These are phyloP conservation scores for Wickerhamiella kurtzmanii DNA, from an alignment of 805 yeast species.

Conservation along the genomic window DNA sequence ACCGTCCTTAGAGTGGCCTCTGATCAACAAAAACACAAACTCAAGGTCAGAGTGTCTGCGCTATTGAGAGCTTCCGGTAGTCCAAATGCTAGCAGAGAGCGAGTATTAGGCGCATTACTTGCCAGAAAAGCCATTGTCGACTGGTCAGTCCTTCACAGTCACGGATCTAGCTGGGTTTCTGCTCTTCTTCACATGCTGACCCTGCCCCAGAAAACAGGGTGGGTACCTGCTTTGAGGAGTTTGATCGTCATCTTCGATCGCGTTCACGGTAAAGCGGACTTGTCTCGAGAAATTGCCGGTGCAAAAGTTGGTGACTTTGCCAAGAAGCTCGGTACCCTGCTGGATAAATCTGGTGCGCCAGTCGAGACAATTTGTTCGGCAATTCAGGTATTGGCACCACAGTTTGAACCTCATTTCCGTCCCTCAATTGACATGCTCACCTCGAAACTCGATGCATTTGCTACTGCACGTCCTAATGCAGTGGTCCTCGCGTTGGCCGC, in stretches of 20 bases:
- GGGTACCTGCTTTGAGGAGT: conserved; percentile 22
- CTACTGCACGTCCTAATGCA: background rate
- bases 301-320: conserved; percentile 61
- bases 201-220: conserved; percentile 25
- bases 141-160: conserved; percentile 25
- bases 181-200: conserved; percentile 28
- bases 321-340: conserved; percentile 20
- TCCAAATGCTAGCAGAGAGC: conserved; percentile 7
- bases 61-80: conserved; percentile 28
- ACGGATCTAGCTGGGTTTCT: conserved; percentile 29
- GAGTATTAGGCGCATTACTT: conserved; percentile 29
- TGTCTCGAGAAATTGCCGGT: conserved; percentile 71
- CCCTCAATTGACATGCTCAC: conserved; percentile 13
- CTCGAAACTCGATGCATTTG: conserved; percentile 1
- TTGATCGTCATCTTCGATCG: conserved; percentile 17
- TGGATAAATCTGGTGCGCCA: conserved; percentile 5
- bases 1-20: conserved; percentile 3
- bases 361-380: conserved; percentile 2
- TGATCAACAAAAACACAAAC: conserved; percentile 20
- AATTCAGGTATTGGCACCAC: conserved; percentile 6
- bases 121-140: conserved; percentile 19
- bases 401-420: conserved; percentile 18
- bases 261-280: conserved; percentile 61
- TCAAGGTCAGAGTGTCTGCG: conserved; percentile 23
- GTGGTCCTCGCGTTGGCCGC: conserved; percentile 10